Evolutionary conservation across 176 grass and related monocot species (phyloP), one percentile per base, ranked within the genome.

Genomic region (Eragrostis curvula): DNA sequence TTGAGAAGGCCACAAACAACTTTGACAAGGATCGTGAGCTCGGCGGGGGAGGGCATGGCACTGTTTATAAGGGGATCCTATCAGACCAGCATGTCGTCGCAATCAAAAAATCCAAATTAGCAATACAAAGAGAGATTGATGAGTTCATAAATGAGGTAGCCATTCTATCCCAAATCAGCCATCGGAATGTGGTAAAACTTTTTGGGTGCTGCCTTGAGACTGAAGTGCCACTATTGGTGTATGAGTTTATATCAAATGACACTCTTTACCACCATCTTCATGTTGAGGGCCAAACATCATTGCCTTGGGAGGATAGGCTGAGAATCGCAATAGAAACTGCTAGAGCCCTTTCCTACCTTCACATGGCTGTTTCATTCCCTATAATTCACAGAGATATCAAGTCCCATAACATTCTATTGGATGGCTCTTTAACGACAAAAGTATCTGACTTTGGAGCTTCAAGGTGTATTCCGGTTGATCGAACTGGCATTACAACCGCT

Each of bases 401-500:
- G 53, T 81, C 87, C 0, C 63, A 36, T 36, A 36, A 36, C 32
- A 36, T 36, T 36, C 32, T 36, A 36, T 36, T 36, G 32, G 32
- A 36, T 49, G 64, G 64, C 11, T 48, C 83, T 1, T 17, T 81
- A 9, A 70, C 51, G 10, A 48, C 84, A 14, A 93, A 93, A 45
- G 74, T 93, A 1, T 93, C 87, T 0, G 84, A 93, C 2, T 93
- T 93, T 81, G 91, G 91, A 71, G 84, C 87, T 73, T 93, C 91
- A 9, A 89, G 87, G 50, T 87, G 80, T 52, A 88, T 93, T 50
- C 76, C 87, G 1, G 20, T 52, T n/a, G 73, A 89, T 66, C 68
- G 84, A 83, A 89, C 83, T 1, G 82, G 83, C 3, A 12, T 89
- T 13, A 69, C 79, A 15, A 92, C 90, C 0, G 71, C 53, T n/a